These are phyloP conservation scores for Cercis canadensis DNA, from an alignment of 306 rosid species.

Conservation along the genomic window DNA sequence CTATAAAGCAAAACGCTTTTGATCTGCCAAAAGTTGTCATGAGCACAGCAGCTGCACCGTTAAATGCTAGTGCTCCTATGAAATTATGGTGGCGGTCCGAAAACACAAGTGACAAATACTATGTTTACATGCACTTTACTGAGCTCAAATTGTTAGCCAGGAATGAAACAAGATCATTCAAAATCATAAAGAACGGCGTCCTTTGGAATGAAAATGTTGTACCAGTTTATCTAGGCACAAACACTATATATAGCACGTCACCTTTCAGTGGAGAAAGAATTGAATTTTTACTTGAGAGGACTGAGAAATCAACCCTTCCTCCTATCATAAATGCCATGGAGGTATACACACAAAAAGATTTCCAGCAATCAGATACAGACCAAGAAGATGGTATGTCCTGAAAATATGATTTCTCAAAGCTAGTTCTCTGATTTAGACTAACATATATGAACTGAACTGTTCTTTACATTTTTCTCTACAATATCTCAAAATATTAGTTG, in stretches of 20 bases:
- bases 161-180: conserved; percentile 47
- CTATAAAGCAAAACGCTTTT: neutral
- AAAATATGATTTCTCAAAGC: neutral
- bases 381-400: conserved; percentile 41
- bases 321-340: conserved; percentile 53
- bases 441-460: neutral
- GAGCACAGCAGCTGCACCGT: conserved; percentile 39
- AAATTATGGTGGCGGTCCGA: neutral
- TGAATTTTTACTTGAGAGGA: neutral
- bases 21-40: conserved; percentile 30
- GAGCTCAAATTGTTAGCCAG: conserved; percentile 27
- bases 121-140: conserved; percentile 44
- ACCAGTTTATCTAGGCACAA: fast-evolving
- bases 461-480: no score
- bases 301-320: conserved; percentile 40
- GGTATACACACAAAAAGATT: neutral
- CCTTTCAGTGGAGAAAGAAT: neutral
- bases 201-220: neutral
- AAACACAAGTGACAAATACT: neutral
- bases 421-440: neutral
- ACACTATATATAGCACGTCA: neutral
- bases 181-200: neutral
- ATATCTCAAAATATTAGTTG: conserved; percentile 37
- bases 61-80: conserved; percentile 29
- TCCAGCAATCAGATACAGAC: conserved; percentile 33